These are phyloP conservation scores for Amanita rubescens DNA, from an alignment of 768 basidiomycete species.

Conservation along the genomic window DNA sequence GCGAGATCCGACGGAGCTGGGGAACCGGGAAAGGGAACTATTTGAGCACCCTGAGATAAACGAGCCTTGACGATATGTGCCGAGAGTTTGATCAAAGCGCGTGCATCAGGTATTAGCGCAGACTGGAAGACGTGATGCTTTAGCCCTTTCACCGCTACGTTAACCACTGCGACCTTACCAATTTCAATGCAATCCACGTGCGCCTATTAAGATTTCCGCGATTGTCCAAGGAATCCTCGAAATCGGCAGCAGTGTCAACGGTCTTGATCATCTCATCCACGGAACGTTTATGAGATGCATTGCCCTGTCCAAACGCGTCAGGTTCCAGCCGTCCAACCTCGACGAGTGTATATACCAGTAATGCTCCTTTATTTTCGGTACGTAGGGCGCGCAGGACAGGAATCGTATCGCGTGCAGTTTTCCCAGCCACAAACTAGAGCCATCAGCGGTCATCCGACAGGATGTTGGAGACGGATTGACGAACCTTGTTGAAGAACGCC, in stretches of 20 bases:
- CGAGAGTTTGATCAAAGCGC: too few relatives aligned
- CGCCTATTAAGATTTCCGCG: slow-evolving; percentile 31
- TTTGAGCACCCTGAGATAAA: slow-evolving; percentile 17
- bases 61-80: slow-evolving; percentile 44
- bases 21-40: slow-evolving; percentile 63
- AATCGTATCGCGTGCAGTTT: slow-evolving; percentile 61
- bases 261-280: slow-evolving; percentile 73
- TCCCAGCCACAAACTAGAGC: slow-evolving; percentile 80
- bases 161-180: slow-evolving; percentile 35
- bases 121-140: slow-evolving; percentile 33
- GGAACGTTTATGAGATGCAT: slow-evolving; percentile 47
- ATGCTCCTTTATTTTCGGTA: slow-evolving; percentile 58
- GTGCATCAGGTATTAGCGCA: slow-evolving; percentile 60
- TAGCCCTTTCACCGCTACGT: too few relatives aligned
- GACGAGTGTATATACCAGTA: slow-evolving; percentile 85
- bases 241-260: slow-evolving; percentile 71
- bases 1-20: slow-evolving; percentile 53
- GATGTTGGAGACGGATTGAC: slow-evolving; percentile 8
- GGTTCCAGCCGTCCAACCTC: slow-evolving; percentile 50
- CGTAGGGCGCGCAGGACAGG: slow-evolving; percentile 60
- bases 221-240: slow-evolving; percentile 18
- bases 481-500: slow-evolving; percentile 83
- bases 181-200: slow-evolving; percentile 83
- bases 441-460: not conserved
- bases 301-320: slow-evolving; percentile 13